Conservation (phyloP, 108 stramenopile genomes). For the Cylindrotheca closterium region DNA sequence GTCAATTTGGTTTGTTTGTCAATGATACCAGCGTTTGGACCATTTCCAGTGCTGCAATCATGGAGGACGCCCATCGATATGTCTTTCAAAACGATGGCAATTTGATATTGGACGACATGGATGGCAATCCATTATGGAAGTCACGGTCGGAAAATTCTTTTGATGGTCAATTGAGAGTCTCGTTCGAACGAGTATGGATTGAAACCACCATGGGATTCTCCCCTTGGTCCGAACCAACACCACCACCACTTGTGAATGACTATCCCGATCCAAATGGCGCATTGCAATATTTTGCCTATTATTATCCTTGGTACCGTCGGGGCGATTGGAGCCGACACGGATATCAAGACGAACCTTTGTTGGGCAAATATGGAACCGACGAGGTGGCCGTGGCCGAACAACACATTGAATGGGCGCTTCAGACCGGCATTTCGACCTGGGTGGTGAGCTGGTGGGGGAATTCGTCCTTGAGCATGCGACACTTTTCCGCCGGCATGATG, state of each 20-base stretch:
- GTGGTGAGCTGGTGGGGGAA: slow-evolving; percentile 17
- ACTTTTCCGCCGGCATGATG: slow-evolving; percentile 23
- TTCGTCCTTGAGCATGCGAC: neutral
- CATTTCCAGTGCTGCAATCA: too few relatives aligned
- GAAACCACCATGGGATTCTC: neutral
- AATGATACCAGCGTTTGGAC: too few relatives aligned
- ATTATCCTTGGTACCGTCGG: slow-evolving; percentile 28
- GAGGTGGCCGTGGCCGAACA: slow-evolving; percentile 15
- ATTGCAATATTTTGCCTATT: slow-evolving; percentile 20
- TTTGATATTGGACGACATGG: neutral
- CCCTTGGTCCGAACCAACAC: neutral
- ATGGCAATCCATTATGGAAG: neutral
- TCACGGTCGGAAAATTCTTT: neutral
- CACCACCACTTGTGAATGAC: neutral
- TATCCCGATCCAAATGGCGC: neutral
- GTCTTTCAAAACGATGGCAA: neutral
- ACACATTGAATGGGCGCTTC: slow-evolving; percentile 31
- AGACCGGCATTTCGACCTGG: slow-evolving; percentile 16
- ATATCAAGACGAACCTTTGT: slow-evolving; percentile 13
- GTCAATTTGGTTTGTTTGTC: too few relatives aligned
- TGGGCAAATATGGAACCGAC: slow-evolving; percentile 30
- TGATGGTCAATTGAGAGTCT: neutral
- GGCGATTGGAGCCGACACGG: slow-evolving; percentile 26
- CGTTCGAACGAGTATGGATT: neutral
- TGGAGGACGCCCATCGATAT: too few relatives aligned